phyloP scores from a whole-genome alignment of 106 monocot genomes.

The Platanthera zijinensis region DNA sequence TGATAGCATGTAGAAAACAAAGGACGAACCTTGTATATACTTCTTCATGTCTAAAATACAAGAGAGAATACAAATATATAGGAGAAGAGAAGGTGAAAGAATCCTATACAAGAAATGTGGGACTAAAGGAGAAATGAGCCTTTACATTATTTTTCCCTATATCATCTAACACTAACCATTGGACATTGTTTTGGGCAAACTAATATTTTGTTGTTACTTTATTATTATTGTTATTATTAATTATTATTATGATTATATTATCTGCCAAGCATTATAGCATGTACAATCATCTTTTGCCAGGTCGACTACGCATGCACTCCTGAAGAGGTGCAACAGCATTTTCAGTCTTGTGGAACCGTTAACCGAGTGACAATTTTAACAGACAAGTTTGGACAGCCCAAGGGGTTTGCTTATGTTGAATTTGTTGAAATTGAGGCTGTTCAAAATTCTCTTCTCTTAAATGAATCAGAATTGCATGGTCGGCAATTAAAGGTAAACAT shows the following conservation, averaged over 20 bases:
- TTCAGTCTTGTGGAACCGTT: constrained; percentile 56
- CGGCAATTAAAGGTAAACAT: constrained; percentile 47
- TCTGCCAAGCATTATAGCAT: background rate
- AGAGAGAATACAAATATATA: no score
- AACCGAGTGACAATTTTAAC: constrained; percentile 53
- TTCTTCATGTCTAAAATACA: no score
- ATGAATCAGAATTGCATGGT: constrained; percentile 54
- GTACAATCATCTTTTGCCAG: constrained; percentile 10
- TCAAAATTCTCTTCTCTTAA: constrained; percentile 46
- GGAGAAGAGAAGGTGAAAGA: no score
- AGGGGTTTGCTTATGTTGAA: constrained; percentile 61
- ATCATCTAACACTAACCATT: no score
- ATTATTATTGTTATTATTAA: background rate
- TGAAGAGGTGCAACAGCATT: constrained; percentile 56
- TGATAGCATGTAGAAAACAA: no score
- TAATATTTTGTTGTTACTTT: background rate
- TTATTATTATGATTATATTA: background rate
- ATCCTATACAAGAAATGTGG: no score
- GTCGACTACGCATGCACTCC: constrained; percentile 56
- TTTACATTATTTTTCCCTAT: no score
- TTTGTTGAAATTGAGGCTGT: constrained; percentile 62
- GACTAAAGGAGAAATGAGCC: no score
- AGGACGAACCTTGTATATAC: no score
- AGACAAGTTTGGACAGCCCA: constrained; percentile 53
- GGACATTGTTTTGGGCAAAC: background rate